Evolutionary conservation across 805 yeast genomes (phyloP).

Genomic region (Candida quercuum): DNA sequence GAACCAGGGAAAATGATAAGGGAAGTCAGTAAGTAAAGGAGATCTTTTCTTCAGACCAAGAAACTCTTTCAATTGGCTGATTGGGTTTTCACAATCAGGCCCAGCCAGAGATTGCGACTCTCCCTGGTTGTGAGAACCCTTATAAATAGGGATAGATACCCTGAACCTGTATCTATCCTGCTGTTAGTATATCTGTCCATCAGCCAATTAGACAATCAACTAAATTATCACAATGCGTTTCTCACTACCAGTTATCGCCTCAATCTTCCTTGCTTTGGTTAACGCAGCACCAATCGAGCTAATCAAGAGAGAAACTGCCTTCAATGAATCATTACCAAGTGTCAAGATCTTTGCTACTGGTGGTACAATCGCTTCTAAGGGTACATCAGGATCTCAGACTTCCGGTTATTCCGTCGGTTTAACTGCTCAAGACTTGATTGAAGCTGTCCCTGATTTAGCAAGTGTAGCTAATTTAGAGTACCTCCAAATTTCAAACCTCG

Average conservation of each 20-base stretch:
- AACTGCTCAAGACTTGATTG: slow-evolving; percentile 45
- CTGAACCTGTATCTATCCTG: too few species aligned
- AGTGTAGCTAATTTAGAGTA: slow-evolving; percentile 49
- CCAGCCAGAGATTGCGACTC: too few species aligned
- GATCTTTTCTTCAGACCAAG: too few species aligned
- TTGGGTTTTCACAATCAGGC: too few species aligned
- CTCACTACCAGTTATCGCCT: neutral
- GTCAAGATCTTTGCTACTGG: slow-evolving; percentile 53
- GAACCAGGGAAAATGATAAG: too few species aligned
- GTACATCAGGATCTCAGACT: slow-evolving; percentile 39
- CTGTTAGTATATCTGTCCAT: too few species aligned
- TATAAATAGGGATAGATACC: too few species aligned
- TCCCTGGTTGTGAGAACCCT: too few species aligned
- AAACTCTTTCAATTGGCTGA: too few species aligned
- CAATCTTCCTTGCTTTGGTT: neutral
- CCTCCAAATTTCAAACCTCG: slow-evolving; percentile 36
- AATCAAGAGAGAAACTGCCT: neutral
- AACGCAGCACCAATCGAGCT: neutral
- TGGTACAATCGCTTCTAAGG: slow-evolving; percentile 56
- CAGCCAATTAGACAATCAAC: neutral
- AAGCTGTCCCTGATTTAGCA: slow-evolving; percentile 51
- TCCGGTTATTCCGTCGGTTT: slow-evolving; percentile 51
- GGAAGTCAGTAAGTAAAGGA: too few species aligned
- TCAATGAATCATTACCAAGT: slow-evolving; percentile 7
- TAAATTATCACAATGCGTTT: neutral